Conservation (phyloP, 73 alveolate species). For the Stentor roeselii region DNA sequence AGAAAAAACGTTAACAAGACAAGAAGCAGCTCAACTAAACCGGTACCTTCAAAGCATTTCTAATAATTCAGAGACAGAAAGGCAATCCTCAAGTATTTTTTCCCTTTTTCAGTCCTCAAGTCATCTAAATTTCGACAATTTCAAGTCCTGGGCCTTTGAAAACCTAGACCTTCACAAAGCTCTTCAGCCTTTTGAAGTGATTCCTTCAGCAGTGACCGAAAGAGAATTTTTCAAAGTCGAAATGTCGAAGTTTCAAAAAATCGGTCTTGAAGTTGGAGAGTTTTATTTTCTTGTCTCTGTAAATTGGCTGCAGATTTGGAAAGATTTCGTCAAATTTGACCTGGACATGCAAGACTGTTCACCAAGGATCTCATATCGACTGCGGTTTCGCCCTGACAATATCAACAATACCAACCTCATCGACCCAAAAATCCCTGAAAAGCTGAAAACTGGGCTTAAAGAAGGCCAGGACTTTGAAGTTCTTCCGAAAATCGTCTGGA, state of each 20-base stretch:
- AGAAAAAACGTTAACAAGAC: not conserved
- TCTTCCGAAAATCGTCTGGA: constrained; percentile 76
- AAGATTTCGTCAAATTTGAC: not conserved
- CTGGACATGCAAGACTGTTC: not conserved
- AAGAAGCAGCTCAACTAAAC: not conserved
- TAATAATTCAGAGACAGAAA: too few species aligned
- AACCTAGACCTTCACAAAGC: constrained; percentile 44
- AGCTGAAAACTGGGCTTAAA: not conserved
- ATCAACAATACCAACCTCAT: not conserved
- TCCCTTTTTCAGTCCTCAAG: not conserved
- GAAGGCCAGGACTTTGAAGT: constrained; percentile 44
- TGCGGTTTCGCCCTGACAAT: not conserved
- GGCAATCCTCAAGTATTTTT: not conserved
- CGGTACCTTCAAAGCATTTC: not conserved
- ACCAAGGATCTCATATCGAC: not conserved
- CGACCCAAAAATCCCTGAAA: not conserved
- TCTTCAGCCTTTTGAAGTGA: constrained; percentile 43
- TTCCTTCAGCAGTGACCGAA: constrained; percentile 68
- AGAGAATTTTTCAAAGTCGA: constrained; percentile 39
- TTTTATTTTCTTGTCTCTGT: not conserved
- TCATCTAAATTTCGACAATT: constrained; percentile 31
- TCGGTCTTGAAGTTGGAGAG: not conserved
- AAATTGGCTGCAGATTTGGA: constrained; percentile 10
- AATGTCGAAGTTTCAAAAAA: constrained; percentile 8
- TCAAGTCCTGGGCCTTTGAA: constrained; percentile 49